Base-by-base conservation (phyloP, 805 yeast genomes). In the Kluyveromyces dobzhanskii region DNA sequence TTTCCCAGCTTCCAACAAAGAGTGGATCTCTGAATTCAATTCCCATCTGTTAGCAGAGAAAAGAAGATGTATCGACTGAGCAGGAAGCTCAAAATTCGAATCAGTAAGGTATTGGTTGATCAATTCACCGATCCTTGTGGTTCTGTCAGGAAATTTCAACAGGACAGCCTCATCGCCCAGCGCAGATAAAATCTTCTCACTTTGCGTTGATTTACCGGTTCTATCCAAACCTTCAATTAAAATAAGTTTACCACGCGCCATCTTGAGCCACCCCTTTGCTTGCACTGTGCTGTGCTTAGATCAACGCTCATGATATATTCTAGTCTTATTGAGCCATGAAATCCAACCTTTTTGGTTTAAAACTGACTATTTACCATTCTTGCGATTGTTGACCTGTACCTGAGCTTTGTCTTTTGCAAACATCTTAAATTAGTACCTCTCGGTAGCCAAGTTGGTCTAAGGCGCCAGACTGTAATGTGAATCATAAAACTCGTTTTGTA, bases 21-120 rank as follows among this genome's bases (percentile, higher is more conserved):
- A 40, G 9, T 61, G 54, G 4, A 92, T 76, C 3, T 59, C 56
- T 1, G 65, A 59, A 1, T 69, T 71, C 17, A 76, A 50, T 57
- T 92, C 99, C 99, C 99, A 92, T 46, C 99, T 65, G 53, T 92
- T 92, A 1, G 97, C 96, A 48, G 87, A 77, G 58, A 92, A 92
- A 25, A 92, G 64, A 17, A 92, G 66, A 60, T 92, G 99, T 4
- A 87, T 80, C 0, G 95, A 69, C 56, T 86, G 79, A 53, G 88
- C 95, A 13, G 78, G 73, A 14, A 87, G 57, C 6, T 61, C 45
- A 44, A 73, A 71, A 1, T 57, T 41, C 17, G 65, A 61, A 46
- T 77, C 70, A 0, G 74, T 70, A 19, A 92, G 66, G 56, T 87
- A 92, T 39, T 67, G 57, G 59, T 92, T 75, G 51, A 92, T 88